Evolutionary conservation across 2,329 filamentous ascomycete genomes (phyloP).

Genomic region (Metarhizium guizhouense): DNA sequence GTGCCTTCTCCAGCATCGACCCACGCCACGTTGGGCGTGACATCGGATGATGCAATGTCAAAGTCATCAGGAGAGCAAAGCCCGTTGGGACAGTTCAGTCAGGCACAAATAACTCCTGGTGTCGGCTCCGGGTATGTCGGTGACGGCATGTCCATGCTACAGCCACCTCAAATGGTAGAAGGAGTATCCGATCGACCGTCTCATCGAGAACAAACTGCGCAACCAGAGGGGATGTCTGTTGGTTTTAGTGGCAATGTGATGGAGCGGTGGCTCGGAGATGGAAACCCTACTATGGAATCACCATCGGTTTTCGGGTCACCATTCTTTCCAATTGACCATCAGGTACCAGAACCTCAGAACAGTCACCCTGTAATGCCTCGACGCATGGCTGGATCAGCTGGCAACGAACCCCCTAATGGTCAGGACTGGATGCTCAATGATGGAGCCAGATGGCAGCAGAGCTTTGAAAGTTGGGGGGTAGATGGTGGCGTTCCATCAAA

Average conservation of each 20-base stretch:
- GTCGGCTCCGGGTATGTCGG: slow-evolving; percentile 3
- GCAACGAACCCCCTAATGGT: slow-evolving; percentile 29
- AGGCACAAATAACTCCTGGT: slow-evolving; percentile 14
- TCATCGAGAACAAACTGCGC: neutral
- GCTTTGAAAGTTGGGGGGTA: slow-evolving; percentile 45
- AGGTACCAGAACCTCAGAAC: slow-evolving; percentile 4
- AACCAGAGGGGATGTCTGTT: slow-evolving; percentile 9
- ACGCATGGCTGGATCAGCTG: slow-evolving; percentile 2
- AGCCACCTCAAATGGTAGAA: slow-evolving; percentile 5
- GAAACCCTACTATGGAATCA: neutral
- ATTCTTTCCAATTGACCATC: slow-evolving; percentile 4
- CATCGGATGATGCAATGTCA: slow-evolving; percentile 18
- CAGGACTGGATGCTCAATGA: slow-evolving; percentile 51
- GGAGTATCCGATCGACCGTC: neutral
- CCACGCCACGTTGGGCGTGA: slow-evolving; percentile 18
- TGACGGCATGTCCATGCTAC: slow-evolving; percentile 8
- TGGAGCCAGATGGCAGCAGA: slow-evolving; percentile 48
- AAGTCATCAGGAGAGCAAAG: slow-evolving; percentile 22
- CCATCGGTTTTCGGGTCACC: neutral
- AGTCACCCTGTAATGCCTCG: slow-evolving; percentile 11
- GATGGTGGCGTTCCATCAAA: slow-evolving; percentile 17
- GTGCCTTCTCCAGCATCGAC: slow-evolving; percentile 44
- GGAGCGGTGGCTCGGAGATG: slow-evolving; percentile 13
- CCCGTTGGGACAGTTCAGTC: slow-evolving; percentile 24
- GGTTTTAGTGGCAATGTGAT: slow-evolving; percentile 15